Base-by-base conservation (phyloP, 352 stramenopile genomes). In the Phytophthora litchii region DNA sequence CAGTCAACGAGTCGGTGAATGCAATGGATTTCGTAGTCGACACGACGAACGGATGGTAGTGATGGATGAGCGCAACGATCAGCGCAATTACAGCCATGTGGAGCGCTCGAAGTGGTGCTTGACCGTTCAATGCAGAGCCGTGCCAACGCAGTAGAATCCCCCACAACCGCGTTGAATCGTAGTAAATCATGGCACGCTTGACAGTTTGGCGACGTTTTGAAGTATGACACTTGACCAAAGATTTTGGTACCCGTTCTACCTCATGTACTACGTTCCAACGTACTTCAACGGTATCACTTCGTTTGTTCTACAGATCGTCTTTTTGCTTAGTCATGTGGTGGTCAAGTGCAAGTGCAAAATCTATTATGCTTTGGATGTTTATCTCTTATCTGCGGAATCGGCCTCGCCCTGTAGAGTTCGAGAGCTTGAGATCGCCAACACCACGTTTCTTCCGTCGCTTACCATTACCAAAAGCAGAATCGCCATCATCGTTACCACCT, bases 381-480 rank as follows among this genome's bases (percentile, higher is more conserved):
- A 44, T 60, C 54, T 60, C 54, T 38, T 88, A 91, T 77, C 78
- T 67, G 59, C 77, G 78, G 52, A 88, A 89, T 31, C 70, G 83
- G 50, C 78, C 79, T 40, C 69, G 67, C 1, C 78, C 72, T 12
- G 46, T 46, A 38, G 74, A 62, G 13, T 78, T 79, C 29, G 75
- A 47, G 14, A 94, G 71, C 42, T 88, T 89, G 32, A 94, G 69
- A 48, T 92, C 86, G 11, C 83, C 70, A 13, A 94, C 80, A 16
- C 83, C 86, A 20, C 86, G 83, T 60, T 94, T 94, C 73, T 92
- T 91, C 58, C 85, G 76, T 47, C 80, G 65, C 43, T 82, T 76
- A 31, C 40, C 58, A 42, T 65, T 67, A 25, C 48, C 62, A 35
- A 72, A 70, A 5, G 42, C 60, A 0, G 41, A 41, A 17, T 73